Conservation (phyloP, 2,329 filamentous ascomycete genomes). For the Bipolaris oryzae region DNA sequence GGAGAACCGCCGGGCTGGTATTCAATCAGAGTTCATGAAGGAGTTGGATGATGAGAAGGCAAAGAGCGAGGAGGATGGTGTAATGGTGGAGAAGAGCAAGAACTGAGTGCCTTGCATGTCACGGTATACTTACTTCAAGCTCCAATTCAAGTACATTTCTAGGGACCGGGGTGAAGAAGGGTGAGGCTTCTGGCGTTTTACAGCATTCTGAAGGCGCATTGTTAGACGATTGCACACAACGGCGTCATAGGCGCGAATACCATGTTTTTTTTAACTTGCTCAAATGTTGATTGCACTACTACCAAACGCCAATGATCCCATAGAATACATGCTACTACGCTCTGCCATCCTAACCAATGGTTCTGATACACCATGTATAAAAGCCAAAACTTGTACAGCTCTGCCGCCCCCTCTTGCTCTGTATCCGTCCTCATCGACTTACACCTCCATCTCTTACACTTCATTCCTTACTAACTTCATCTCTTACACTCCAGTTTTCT, state of each 20-base stretch:
- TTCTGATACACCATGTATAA: conserved; percentile 43
- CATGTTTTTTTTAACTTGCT: conserved; percentile 13
- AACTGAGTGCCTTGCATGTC: not conserved
- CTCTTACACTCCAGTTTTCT: conserved; percentile 8
- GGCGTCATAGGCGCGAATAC: conserved; percentile 4
- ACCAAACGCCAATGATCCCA: conserved; percentile 40
- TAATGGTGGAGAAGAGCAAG: conserved; percentile 21
- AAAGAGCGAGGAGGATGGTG: conserved; percentile 31
- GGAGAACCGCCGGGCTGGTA: conserved; percentile 78
- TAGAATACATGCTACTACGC: conserved; percentile 24
- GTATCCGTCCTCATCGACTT: not conserved
- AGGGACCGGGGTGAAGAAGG: not conserved
- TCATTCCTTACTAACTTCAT: not conserved
- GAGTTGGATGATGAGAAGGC: conserved; percentile 71
- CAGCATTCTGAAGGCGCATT: conserved; percentile 14
- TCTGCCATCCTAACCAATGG: conserved; percentile 25
- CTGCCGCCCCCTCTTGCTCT: not conserved
- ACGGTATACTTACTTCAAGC: not conserved
- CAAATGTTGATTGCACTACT: conserved; percentile 37
- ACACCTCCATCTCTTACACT: not conserved
- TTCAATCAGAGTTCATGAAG: conserved; percentile 80
- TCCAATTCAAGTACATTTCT: not conserved
- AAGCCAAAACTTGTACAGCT: conserved; percentile 12
- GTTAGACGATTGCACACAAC: conserved; percentile 3
- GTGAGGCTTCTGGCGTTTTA: conserved; percentile 6